Evolutionary conservation across 129 eudicot species (phyloP).

Genomic region (Escallonia herrerae): DNA sequence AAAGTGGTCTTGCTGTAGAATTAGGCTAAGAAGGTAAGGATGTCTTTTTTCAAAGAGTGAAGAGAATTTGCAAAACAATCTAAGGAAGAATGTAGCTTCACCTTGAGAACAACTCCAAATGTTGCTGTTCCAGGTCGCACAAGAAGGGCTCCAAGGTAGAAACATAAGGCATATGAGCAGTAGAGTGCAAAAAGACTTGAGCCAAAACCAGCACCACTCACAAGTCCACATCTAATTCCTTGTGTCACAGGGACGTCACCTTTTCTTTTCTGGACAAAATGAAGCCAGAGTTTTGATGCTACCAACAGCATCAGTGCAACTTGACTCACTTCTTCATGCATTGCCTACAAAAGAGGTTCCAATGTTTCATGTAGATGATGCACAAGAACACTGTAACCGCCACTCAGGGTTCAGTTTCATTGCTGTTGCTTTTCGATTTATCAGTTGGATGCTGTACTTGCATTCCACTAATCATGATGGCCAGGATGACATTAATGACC

Average conservation of each 20-base stretch:
- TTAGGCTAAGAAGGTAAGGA: conserved; percentile 15
- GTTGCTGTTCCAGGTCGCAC: conserved; percentile 38
- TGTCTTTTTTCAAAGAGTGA: conserved; percentile 6
- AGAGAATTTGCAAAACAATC: not conserved
- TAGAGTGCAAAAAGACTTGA: conserved; percentile 29
- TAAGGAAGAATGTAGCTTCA: not conserved
- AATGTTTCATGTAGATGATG: too few relatives aligned
- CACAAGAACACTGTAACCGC: too few relatives aligned
- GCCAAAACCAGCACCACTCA: conserved; percentile 39
- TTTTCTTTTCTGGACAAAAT: conserved; percentile 49
- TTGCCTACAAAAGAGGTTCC: conserved; percentile 14
- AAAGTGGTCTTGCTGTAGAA: not conserved
- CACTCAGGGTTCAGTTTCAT: too few relatives aligned
- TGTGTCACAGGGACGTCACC: conserved; percentile 32
- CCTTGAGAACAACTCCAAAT: conserved; percentile 48
- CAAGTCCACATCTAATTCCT: conserved; percentile 35
- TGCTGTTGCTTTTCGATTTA: not conserved
- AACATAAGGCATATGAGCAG: conserved; percentile 40
- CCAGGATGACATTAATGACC: conserved; percentile 19
- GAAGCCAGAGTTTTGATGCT: conserved; percentile 62
- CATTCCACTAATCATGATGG: conserved; percentile 30
- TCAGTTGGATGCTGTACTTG: not conserved
- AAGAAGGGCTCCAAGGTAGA: conserved; percentile 53
- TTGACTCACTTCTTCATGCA: conserved; percentile 53
- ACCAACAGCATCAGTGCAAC: conserved; percentile 56